A percentile compares a stretch with the other conserved stretches of the same genome.
These are phyloP conservation scores for Sclerotinia trifoliorum DNA, from an alignment of 2,329 filamentous ascomycete species.

Conservation along the genomic window DNA sequence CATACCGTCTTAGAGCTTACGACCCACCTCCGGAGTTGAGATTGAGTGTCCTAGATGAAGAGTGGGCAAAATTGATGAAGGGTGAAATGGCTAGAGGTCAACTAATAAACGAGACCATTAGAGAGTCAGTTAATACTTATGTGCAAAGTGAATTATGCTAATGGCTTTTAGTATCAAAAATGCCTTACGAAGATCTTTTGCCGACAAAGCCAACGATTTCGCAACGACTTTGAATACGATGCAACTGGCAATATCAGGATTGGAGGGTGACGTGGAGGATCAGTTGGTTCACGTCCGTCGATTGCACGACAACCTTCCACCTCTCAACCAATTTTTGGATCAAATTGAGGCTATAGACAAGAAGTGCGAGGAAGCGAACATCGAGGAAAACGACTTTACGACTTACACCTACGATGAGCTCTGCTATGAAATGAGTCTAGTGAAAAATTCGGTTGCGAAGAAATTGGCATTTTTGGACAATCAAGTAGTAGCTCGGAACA, in stretches of 20 bases:
- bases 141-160: not conserved
- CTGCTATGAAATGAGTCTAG: conserved; percentile 86
- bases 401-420: conserved; percentile 98
- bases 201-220: conserved; percentile 98
- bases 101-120: conserved; percentile 95
- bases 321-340: conserved; percentile 86
- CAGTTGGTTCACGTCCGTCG: conserved; percentile 84
- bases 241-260: conserved; percentile 90
- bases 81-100: conserved; percentile 87
- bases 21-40: conserved; percentile 83
- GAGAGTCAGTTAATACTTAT: conserved; percentile 62
- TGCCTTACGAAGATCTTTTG: conserved; percentile 84
- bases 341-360: conserved; percentile 82
- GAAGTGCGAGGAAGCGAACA: conserved; percentile 93
- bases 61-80: conserved; percentile 77
- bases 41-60: conserved; percentile 75
- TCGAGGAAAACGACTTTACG: conserved; percentile 99
- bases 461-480: conserved; percentile 97
- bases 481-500: conserved; percentile 95
- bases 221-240: conserved; percentile 92
- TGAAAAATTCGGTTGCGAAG: conserved; percentile 89
- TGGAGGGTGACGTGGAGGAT: conserved; percentile 95
- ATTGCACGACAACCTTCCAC: conserved; percentile 80
- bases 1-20: conserved; percentile 87
- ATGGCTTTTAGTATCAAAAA: conserved; percentile 75